Evolutionary conservation across 192 early-diverging fungal genomes (phyloP), one percentile per base, ranked within the genome.

Genomic region (Powellomyces hirtus): DNA sequence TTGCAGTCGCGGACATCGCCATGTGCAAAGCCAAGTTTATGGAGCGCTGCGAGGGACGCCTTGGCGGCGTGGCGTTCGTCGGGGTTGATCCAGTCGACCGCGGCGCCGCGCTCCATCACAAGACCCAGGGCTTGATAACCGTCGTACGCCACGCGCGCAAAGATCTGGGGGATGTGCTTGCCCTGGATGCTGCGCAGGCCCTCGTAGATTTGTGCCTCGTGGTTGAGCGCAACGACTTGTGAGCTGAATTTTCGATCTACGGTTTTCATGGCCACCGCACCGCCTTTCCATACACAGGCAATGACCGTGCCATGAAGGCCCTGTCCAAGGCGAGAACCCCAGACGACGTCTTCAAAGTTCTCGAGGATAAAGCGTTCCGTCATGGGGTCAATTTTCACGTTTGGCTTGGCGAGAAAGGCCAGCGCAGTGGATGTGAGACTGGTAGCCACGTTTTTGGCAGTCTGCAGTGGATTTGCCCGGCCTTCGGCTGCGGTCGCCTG

Each of bases 261-360:
- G 5, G 2, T 6, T 56, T 56, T 56, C 2, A 33, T 33, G 6
- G 53, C 53, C 4, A 34, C 31, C 4, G 6, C 53, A 6, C 31
- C 53, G 7, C 53, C 53, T 33, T 56, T 34, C 53, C 53, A 56
- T 2, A 56, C 6, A 29, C 53, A 56, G 53, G 2, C 16, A 16
- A 56, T 34, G 29, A 56, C 53, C 4, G 53, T 56, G 2, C 53
- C 53, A 29, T 56, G 53, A 29, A 56, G 53, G 2, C 53, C 53
- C 3, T 29, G 53, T 7, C 53, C 53, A 34, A 56, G 53, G 24
- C 6, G 4, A 4, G 24, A 22, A 27, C 53, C 53, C 29, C 24
- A 56, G 2, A 56, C 53, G 26, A 56, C 14, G 4, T 49, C 46
- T 24, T 49, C 46, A 24, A 14, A 49, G 2, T 2, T 49, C 46